phyloP scores from a whole-genome alignment of 768 basidiomycete genomes.

The Collybiopsis confluens region DNA sequence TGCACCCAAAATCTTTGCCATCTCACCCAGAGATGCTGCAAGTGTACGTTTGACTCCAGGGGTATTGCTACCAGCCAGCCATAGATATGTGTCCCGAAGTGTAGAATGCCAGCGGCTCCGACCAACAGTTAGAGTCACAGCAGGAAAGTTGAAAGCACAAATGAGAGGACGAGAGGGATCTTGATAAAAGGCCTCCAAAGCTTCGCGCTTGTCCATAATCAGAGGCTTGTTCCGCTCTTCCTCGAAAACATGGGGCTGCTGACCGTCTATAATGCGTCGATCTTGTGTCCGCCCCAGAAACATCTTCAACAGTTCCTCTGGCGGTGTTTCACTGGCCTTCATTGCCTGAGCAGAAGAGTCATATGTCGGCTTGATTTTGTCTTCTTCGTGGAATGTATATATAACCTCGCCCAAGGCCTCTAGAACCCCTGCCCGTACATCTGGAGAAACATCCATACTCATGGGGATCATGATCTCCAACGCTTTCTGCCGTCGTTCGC shows the following conservation, averaged over 20 bases:
- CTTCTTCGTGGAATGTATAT: slow-evolving; percentile 68
- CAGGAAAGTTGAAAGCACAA: slow-evolving; percentile 89
- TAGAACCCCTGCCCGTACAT: slow-evolving; percentile 75
- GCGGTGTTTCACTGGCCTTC: slow-evolving; percentile 46
- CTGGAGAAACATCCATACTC: slow-evolving; percentile 54
- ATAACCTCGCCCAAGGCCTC: slow-evolving; percentile 90
- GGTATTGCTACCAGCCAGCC: slow-evolving; percentile 56
- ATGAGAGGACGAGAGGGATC: slow-evolving; percentile 74
- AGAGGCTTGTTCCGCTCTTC: slow-evolving; percentile 10
- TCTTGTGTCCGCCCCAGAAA: slow-evolving; percentile 65
- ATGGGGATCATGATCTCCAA: slow-evolving; percentile 62
- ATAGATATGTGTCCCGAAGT: slow-evolving; percentile 62
- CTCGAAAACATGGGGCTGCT: slow-evolving; percentile 21
- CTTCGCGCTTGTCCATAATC: slow-evolving; percentile 6
- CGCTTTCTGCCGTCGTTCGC: slow-evolving; percentile 59
- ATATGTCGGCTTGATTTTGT: slow-evolving; percentile 17
- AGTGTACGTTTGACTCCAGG: slow-evolving; percentile 72
- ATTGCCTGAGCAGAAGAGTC: background rate
- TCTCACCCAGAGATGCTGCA: slow-evolving; percentile 84
- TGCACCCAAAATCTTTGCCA: slow-evolving; percentile 80
- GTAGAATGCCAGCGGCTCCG: slow-evolving; percentile 61
- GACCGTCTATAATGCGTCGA: slow-evolving; percentile 32
- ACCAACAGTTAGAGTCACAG: slow-evolving; percentile 82
- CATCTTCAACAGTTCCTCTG: slow-evolving; percentile 65
- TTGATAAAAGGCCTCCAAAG: slow-evolving; percentile 45